phyloP scores from a whole-genome alignment of 257 asterid species.

The Nicotiana knightiana region DNA sequence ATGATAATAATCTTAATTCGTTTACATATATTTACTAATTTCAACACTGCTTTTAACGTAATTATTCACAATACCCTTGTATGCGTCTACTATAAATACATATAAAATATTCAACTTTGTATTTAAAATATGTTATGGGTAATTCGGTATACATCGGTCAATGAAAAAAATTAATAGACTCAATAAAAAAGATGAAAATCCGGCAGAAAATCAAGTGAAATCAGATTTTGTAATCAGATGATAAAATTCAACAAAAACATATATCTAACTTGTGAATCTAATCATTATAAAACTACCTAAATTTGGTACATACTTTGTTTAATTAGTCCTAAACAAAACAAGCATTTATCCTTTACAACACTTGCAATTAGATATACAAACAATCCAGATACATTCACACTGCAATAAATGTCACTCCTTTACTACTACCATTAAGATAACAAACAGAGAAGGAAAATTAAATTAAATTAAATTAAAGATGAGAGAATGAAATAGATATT shows the following conservation, averaged over 20 bases:
- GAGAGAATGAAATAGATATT: neutral
- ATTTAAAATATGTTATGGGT: no score
- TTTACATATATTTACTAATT: no score
- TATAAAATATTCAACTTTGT: no score
- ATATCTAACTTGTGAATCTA: neutral
- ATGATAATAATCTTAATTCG: neutral
- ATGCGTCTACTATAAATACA: no score
- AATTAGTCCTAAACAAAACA: neutral
- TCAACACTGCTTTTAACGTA: no score
- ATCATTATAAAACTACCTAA: neutral
- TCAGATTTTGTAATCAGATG: neutral
- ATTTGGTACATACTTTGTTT: neutral
- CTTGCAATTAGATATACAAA: slow-evolving; percentile 14
- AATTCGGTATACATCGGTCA: neutral
- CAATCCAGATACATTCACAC: slow-evolving; percentile 11
- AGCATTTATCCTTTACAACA: neutral
- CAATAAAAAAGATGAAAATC: neutral
- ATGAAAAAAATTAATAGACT: neutral
- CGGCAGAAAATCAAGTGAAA: neutral
- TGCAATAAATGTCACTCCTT: slow-evolving; percentile 22
- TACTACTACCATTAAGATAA: slow-evolving; percentile 14
- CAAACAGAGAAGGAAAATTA: neutral
- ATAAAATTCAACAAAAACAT: neutral
- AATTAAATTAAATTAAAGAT: neutral
- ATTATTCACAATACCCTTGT: no score